Evolutionary conservation across 306 rosid species (phyloP), one percentile per base, ranked within the genome.

Genomic region (Vigna reflexopilosa): DNA sequence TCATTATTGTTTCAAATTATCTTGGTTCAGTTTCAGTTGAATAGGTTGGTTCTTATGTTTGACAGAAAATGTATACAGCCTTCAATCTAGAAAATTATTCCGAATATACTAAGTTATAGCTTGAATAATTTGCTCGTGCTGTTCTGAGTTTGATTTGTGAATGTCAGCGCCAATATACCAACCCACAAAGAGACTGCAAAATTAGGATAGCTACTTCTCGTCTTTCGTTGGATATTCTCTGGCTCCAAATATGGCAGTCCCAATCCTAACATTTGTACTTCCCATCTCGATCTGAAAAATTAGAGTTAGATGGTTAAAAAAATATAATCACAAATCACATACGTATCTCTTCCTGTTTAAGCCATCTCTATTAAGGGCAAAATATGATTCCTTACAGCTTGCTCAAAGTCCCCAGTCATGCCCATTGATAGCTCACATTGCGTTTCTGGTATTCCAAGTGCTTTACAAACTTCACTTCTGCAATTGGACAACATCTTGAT

Each of bases 341-440:
- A 22, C 72, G 54, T 48, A 17, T 26, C 42, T 75, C 44, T 62
- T 76, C 42, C 42, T 42, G 49, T 58, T 38, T 40, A 72, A 67
- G 9, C 28, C 54, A 64, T 47, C 70, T 26, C 26, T 61, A 61
- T 72, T 50, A 49, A 40, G 67, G 28, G 8, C 6, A 19, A 24
- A 76, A 44, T 15, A 11, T 44, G 42, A 36, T 40, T 85, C 61
- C 92, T 95, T 85, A 95, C 99, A 72, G 99, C 99, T 87, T 64
- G 96, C 70, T 95, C 98, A 78, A 93, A 93, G 81, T 95, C 98
- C n/a, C 85, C 86, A 73, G 97, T 90, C 98, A 95, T 93, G 83
- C 99, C 98, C 98, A 95, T 95, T 24, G 98, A 95, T 71, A 95
- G 87, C 63, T 93, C 97, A 62, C 94, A 93, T 34, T 85, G 90